phyloP scores from a whole-genome alignment of 2,329 filamentous ascomycete genomes.

The Chaetomium sp. region DNA sequence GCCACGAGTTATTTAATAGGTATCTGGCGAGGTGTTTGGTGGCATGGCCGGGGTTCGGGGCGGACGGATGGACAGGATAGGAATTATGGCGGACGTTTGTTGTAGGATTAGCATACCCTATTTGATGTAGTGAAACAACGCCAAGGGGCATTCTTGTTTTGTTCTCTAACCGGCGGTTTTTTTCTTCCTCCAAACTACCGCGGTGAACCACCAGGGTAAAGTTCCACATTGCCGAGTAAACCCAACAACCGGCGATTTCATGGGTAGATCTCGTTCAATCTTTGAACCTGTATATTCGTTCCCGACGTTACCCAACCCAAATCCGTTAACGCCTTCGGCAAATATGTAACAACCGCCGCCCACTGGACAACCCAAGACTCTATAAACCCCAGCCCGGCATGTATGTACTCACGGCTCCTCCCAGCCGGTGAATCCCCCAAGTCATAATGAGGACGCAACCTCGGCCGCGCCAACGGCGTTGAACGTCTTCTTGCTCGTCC shows the following conservation, averaged over 20 bases:
- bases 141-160: background rate
- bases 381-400: background rate
- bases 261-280: background rate
- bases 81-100: background rate
- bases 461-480: conserved; percentile 57
- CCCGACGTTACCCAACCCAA: background rate
- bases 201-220: no score
- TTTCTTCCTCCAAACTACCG: no score
- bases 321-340: conserved; percentile 14
- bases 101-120: conserved; percentile 10
- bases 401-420: conserved; percentile 10
- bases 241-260: background rate
- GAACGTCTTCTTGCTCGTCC: conserved; percentile 57
- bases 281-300: conserved; percentile 1
- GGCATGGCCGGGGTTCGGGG: background rate
- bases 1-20: conserved; percentile 1
- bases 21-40: conserved; percentile 2
- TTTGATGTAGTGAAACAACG: background rate
- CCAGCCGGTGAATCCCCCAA: conserved; percentile 13
- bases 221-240: background rate
- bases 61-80: background rate
- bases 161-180: background rate
- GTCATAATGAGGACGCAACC: conserved; percentile 50
- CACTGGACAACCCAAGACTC: background rate
- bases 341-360: background rate